phyloP scores from a whole-genome alignment of 2,329 filamentous ascomycete species.

The Chalaropsis ovoidea region DNA sequence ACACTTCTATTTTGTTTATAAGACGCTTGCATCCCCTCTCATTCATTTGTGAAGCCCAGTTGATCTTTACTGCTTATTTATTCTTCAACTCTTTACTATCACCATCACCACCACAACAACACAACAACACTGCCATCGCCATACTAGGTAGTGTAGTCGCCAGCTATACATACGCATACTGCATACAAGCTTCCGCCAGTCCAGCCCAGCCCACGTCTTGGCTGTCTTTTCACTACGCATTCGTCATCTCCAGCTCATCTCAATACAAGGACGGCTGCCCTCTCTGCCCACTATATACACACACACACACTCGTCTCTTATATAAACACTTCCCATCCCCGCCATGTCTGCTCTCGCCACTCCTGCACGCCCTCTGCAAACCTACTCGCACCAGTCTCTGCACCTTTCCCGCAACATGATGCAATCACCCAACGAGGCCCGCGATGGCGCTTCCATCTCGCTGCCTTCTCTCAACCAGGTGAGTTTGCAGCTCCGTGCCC shows the following conservation, averaged over 20 bases:
- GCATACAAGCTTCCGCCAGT: background rate
- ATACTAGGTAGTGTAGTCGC: background rate
- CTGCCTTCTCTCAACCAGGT: slow-evolving; percentile 48
- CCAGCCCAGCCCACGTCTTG: background rate
- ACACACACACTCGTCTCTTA: background rate
- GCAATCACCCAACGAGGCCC: slow-evolving; percentile 33
- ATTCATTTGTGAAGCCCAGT: background rate
- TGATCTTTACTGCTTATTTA: too few species aligned
- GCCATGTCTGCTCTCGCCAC: slow-evolving; percentile 31
- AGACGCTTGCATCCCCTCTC: slow-evolving; percentile 1
- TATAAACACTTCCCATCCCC: slow-evolving; percentile 27
- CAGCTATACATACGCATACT: too few species aligned
- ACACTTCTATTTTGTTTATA: slow-evolving; percentile 1
- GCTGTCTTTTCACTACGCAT: background rate
- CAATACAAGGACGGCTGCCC: background rate
- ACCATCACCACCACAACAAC: background rate
- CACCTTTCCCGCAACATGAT: slow-evolving; percentile 45
- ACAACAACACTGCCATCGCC: background rate
- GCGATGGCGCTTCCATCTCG: slow-evolving; percentile 36
- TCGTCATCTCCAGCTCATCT: too few species aligned
- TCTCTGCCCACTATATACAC: background rate
- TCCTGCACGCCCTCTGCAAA: slow-evolving; percentile 2
- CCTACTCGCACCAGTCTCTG: slow-evolving; percentile 24
- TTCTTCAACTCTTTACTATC: background rate
- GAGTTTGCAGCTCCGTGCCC: slow-evolving; percentile 26